phyloP scores from a whole-genome alignment of 2,329 filamentous ascomycete species.

The Zymoseptoria pseudotritici region DNA sequence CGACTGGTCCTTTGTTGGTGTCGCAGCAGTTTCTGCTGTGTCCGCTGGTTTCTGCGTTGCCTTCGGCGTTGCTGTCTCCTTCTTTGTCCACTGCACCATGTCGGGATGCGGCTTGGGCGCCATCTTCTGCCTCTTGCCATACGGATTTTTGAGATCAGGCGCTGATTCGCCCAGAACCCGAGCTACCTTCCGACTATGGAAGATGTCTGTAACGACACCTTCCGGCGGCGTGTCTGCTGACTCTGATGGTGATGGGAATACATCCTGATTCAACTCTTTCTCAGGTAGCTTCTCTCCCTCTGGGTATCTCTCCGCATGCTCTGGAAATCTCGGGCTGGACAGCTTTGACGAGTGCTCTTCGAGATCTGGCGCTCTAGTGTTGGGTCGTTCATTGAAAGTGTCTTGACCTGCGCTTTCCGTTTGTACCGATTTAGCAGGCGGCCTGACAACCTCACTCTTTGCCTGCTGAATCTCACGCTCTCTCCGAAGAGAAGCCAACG shows the following conservation, averaged over 20 bases:
- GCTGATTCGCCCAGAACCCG: constrained; percentile 41
- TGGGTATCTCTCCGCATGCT: constrained; percentile 42
- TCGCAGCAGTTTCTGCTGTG: neutral
- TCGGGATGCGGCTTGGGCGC: constrained; percentile 27
- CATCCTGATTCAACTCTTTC: constrained; percentile 47
- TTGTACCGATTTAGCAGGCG: constrained; percentile 34
- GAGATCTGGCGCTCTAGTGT: constrained; percentile 38
- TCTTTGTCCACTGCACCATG: constrained; percentile 26
- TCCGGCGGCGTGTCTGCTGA: constrained; percentile 43
- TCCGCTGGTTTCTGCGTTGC: neutral
- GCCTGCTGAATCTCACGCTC: constrained; percentile 39
- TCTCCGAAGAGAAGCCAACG: constrained; percentile 19
- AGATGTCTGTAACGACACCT: constrained; percentile 54
- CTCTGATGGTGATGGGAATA: constrained; percentile 33
- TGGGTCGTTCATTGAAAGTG: constrained; percentile 49
- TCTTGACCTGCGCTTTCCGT: constrained; percentile 39
- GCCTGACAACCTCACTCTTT: constrained; percentile 44
- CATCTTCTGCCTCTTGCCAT: constrained; percentile 21
- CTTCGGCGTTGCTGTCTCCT: constrained; percentile 9
- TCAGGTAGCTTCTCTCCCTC: constrained; percentile 34
- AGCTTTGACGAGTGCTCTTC: constrained; percentile 38
- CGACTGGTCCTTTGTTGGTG: neutral
- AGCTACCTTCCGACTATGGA: constrained; percentile 53
- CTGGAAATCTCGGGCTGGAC: constrained; percentile 50
- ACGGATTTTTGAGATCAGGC: constrained; percentile 32